These are phyloP conservation scores for Wickerhamomyces pijperi DNA, from an alignment of 805 yeast genomes.

Conservation along the genomic window DNA sequence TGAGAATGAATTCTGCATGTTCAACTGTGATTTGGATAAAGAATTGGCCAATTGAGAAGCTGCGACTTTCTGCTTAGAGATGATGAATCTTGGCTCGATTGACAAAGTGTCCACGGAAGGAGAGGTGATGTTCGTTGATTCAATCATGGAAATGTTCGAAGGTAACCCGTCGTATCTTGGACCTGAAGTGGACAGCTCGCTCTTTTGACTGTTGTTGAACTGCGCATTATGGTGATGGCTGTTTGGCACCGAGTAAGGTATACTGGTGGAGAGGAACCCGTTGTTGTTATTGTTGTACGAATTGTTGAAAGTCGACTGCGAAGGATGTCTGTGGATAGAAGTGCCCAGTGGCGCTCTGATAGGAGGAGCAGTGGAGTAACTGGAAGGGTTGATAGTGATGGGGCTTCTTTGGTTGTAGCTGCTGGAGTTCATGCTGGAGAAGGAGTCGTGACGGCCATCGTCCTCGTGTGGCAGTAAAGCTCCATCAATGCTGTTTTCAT, in stretches of 20 bases:
- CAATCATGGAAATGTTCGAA: constrained; percentile 28
- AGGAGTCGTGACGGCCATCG: not conserved
- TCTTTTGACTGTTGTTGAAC: constrained; percentile 24
- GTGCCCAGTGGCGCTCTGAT: constrained; percentile 19
- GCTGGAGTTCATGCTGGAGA: constrained; percentile 3
- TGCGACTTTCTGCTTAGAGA: constrained; percentile 63
- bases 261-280: constrained; percentile 12
- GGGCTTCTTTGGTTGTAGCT: constrained; percentile 16
- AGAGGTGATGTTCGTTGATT: constrained; percentile 56
- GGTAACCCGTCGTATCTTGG: constrained; percentile 27
- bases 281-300: constrained; percentile 8
- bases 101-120: constrained; percentile 49
- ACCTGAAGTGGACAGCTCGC: constrained; percentile 20
- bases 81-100: constrained; percentile 79
- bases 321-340: constrained; percentile 19
- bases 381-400: constrained; percentile 12
- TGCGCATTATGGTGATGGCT: not conserved
- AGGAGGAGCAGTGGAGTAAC: constrained; percentile 17
- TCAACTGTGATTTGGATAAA: constrained; percentile 9
- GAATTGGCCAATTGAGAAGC: constrained; percentile 15
- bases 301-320: constrained; percentile 4
- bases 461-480: not conserved
- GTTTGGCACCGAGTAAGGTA: constrained; percentile 17
- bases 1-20: not conserved
- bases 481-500: not conserved